Base-by-base conservation (phyloP, 129 eudicot genomes). In the Helianthus tuberosus region DNA sequence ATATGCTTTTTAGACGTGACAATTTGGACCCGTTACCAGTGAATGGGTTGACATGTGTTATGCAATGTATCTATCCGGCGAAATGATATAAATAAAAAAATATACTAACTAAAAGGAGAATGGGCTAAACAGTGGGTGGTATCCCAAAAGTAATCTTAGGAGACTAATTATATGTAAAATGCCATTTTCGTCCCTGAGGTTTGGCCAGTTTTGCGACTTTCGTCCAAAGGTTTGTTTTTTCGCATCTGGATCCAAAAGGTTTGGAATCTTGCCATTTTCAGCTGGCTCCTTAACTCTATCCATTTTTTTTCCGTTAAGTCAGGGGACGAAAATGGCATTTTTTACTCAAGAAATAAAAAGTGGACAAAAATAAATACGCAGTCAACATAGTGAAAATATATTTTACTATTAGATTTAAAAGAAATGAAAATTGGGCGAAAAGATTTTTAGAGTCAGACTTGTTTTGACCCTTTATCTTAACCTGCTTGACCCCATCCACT, bases 1-100 rank as follows among this genome's bases (percentile, higher is more conserved):
- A 74, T 12, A 41, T 68, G 53, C 58, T 71, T 35, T 39, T 69
- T 68, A 27, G 44, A 68, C 27, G 59, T 68, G 27, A 11, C 52
- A 70, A 32, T 17, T 36, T 70, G 41, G 64, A 10, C 12, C 50
- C 38, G 13, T 49, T 13, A 49, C 59, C 27, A 48, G 14, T 27
- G 23, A 67, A 67, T 3, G 58, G 7, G 72, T 68, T 6, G 25
- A 27, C 25, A 25, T 20, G 23, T 20, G 43, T 23, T 11, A 48
- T 27, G 13, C 25, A 29, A 8, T 8, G 46, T 43, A 2, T 46
- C 11, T 41, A 64, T 6, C 68, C 23, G 49, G 48, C 38, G 23
- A 36, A 3, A 36, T 11, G 14, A 3, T 27, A 27, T 27, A 27
- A 27, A 27, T 27, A 27, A 27, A 27, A 27, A 27, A 25, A 1